Conservation (phyloP, 2,329 filamentous ascomycete species). For the Aspergillus udagawae region DNA sequence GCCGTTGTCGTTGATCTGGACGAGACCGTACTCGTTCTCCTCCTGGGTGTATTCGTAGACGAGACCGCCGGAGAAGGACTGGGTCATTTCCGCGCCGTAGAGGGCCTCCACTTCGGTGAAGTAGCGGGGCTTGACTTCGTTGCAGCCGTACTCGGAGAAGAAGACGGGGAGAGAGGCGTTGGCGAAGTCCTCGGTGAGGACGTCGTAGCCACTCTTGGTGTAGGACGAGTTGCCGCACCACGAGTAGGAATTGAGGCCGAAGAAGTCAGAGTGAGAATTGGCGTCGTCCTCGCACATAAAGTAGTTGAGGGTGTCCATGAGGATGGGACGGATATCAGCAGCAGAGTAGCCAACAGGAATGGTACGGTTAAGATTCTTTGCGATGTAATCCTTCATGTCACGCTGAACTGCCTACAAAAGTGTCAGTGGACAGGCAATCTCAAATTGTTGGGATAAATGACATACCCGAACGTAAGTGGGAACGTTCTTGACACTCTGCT, state of each 20-base stretch:
- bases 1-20: slow-evolving; percentile 56
- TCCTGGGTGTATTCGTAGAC: slow-evolving; percentile 51
- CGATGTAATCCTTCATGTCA: slow-evolving; percentile 66
- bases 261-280: slow-evolving; percentile 58
- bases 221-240: slow-evolving; percentile 61
- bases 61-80: slow-evolving; percentile 55
- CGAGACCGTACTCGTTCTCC: slow-evolving; percentile 52
- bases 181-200: slow-evolving; percentile 55
- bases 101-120: slow-evolving; percentile 60
- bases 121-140: slow-evolving; percentile 52
- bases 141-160: slow-evolving; percentile 66
- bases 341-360: slow-evolving; percentile 68
- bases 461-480: slow-evolving; percentile 56
- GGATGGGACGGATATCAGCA: slow-evolving; percentile 59
- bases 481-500: slow-evolving; percentile 50
- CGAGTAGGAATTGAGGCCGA: slow-evolving; percentile 65
- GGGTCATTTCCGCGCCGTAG: slow-evolving; percentile 58
- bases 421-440: neutral
- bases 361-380: slow-evolving; percentile 51
- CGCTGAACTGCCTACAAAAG: slow-evolving; percentile 53
- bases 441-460: neutral
- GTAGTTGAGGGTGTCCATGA: slow-evolving; percentile 59
- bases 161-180: slow-evolving; percentile 59
- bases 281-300: slow-evolving; percentile 54
- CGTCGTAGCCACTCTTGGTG: slow-evolving; percentile 52